These are phyloP conservation scores for Straminergon stramineum DNA, from an alignment of 225 moss, liverwort and hornwort genomes.

Conservation along the genomic window DNA sequence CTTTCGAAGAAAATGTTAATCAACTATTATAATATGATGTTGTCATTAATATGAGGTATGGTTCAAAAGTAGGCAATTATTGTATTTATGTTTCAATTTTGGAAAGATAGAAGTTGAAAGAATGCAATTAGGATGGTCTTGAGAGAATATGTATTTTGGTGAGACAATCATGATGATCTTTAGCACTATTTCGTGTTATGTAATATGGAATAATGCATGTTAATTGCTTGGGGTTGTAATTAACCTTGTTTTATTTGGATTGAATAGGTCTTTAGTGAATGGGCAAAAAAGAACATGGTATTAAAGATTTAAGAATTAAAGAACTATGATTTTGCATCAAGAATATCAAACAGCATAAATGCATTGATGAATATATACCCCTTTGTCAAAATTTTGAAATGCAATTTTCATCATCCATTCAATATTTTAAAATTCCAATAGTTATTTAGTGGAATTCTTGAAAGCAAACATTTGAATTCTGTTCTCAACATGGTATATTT, in stretches of 20 bases:
- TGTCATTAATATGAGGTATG: too few relatives aligned
- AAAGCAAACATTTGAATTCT: not conserved
- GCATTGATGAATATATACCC: not conserved
- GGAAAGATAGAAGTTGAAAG: not conserved
- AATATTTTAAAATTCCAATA: not conserved
- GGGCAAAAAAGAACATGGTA: not conserved
- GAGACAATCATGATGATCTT: not conserved
- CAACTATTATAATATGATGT: too few relatives aligned
- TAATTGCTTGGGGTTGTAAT: too few relatives aligned
- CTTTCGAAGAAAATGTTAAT: too few relatives aligned
- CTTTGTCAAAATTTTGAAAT: not conserved
- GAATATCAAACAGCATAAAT: not conserved
- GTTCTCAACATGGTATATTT: not conserved
- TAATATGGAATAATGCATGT: not conserved
- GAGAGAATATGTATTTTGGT: not conserved
- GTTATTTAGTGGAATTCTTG: not conserved
- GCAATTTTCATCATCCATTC: not conserved
- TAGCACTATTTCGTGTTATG: accelerated
- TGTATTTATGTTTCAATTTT: not conserved
- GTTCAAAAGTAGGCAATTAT: too few relatives aligned
- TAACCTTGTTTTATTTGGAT: too few relatives aligned
- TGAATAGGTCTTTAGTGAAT: accelerated
- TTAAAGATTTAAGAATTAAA: not conserved
- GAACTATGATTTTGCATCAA: not conserved
- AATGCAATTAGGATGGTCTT: not conserved